A percentile compares a stretch with the other conserved stretches of the same genome.
Evolutionary conservation across 495 filamentous ascomycete species (phyloP).

Genomic region (Penicillium simplicissimum): DNA sequence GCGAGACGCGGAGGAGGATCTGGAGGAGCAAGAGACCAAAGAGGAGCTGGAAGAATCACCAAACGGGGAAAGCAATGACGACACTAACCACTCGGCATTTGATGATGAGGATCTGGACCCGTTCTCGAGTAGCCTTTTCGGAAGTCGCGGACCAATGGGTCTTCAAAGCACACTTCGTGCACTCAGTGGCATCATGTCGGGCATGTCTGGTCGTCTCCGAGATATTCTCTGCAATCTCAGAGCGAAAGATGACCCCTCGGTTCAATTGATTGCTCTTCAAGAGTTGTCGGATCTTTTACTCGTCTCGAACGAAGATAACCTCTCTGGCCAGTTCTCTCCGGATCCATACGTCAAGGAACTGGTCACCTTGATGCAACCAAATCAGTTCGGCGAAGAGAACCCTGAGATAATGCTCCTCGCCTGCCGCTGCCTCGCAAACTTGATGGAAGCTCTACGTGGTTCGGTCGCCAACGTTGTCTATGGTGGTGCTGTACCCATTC

Average conservation of each 20-base stretch:
- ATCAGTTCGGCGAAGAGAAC: conserved; percentile 84
- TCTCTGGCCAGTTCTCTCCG: conserved; percentile 92
- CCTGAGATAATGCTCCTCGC: conserved; percentile 97
- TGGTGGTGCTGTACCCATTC: conserved; percentile 87
- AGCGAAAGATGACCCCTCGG: conserved; percentile 82
- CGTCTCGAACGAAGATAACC: conserved; percentile 93
- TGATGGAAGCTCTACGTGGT: conserved; percentile 95
- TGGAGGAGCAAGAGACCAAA: conserved; percentile 38
- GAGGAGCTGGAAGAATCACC: conserved; percentile 41
- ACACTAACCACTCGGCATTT: conserved; percentile 49
- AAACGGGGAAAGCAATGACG: conserved; percentile 64
- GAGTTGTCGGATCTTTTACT: conserved; percentile 92
- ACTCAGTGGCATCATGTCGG: conserved; percentile 87
- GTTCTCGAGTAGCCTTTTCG: conserved; percentile 71
- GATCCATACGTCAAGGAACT: conserved; percentile 96
- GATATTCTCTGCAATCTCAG: conserved; percentile 82
- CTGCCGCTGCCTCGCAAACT: conserved; percentile 91
- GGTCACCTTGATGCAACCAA: conserved; percentile 87
- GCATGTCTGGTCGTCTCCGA: conserved; percentile 74
- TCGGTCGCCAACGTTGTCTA: conserved; percentile 96
- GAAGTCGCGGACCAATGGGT: conserved; percentile 61
- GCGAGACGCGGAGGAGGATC: conserved; percentile 52
- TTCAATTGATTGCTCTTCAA: conserved; percentile 89
- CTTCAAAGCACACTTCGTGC: conserved; percentile 84
- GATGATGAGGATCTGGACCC: conserved; percentile 75